Evolutionary conservation across 352 stramenopile species (phyloP).

Genomic region (Globisporangium rhizosaccharum): DNA sequence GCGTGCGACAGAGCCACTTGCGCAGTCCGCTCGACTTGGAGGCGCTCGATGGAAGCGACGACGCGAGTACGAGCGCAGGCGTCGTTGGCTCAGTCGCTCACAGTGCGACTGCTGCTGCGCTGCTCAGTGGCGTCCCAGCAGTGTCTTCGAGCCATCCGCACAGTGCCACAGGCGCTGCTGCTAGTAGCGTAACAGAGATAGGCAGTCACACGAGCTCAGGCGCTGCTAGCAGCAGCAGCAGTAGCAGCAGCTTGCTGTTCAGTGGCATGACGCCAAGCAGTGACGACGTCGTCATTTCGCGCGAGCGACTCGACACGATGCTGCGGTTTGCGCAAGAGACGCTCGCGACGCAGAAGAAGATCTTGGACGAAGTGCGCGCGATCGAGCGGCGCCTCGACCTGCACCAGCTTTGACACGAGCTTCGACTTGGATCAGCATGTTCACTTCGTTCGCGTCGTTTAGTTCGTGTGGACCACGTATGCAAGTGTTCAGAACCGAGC

Average conservation of each 20-base stretch:
- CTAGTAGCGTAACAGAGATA: too few species aligned
- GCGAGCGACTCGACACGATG: constrained; percentile 50
- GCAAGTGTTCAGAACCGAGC: neutral
- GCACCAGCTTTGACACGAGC: constrained; percentile 4
- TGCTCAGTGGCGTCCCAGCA: constrained; percentile 16
- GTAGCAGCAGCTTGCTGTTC: neutral
- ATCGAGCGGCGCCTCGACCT: constrained; percentile 38
- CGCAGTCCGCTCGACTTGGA: constrained; percentile 20
- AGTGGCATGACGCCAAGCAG: constrained; percentile 6
- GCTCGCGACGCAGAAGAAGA: constrained; percentile 50
- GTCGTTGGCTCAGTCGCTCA: neutral
- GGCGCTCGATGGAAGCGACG: constrained; percentile 8
- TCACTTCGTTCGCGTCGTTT: too few species aligned
- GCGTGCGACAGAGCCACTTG: constrained; percentile 27
- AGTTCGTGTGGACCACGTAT: neutral
- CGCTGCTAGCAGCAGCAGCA: neutral
- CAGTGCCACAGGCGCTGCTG: neutral
- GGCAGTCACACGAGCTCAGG: neutral
- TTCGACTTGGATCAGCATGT: neutral
- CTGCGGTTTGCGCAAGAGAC: constrained; percentile 52
- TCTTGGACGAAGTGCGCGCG: constrained; percentile 48
- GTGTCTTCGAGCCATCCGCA: constrained; percentile 12
- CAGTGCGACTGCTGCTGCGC: neutral
- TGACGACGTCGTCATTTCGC: constrained; percentile 38
- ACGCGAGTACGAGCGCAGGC: neutral